Base-by-base conservation (phyloP, 2,329 filamentous ascomycete species). In the Alternaria alternata region DNA sequence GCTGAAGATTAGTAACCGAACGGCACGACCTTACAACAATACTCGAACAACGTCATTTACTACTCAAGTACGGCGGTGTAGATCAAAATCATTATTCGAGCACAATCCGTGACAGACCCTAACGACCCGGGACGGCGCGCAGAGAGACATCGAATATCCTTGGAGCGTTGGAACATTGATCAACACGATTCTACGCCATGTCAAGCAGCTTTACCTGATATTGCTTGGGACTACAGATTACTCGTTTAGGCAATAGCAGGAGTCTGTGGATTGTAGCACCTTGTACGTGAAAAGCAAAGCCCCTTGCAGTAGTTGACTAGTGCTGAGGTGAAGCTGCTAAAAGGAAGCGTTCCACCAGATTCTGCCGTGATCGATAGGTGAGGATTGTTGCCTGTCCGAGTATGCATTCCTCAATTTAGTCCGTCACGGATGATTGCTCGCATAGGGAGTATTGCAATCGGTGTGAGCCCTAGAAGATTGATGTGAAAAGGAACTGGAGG, bases 201-300 rank as follows among this genome's bases (percentile, higher is more conserved):
- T 36, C 32, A 16, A 16, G 28, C 44, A 48, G 18, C 12, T 9
- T 34, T 34, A 9, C 32, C 18, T 26, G 6, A 7, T 34, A 18
- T 26, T 16, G 18, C 30, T 22, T 48, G 44, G 28, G 28, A 34
- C 18, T 20, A 48, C 30, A 11, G 18, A n/a, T 22, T 48, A 48
- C 46, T 24, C 6, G 12, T 3, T 48, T 18, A 24, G 46, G 46
- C 18, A 48, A 36, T 36, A 48, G 18, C 7, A 16, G 30, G 4
- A 18, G 30, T n/a, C 18, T 4, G 14, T 36, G 12, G 46, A 11
- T 48, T 48, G 20, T 24, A n/a, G 46, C 30, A 32, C 46, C 46
- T 28, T 48, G 46, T 24, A 32, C 16, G 46, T 48, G 46, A 36
- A 48, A 48, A 48, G 30, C 46, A 48, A 48, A 48, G 20, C 12